phyloP scores from a whole-genome alignment of 176 grass and related monocot species.

The Carex parvula region DNA sequence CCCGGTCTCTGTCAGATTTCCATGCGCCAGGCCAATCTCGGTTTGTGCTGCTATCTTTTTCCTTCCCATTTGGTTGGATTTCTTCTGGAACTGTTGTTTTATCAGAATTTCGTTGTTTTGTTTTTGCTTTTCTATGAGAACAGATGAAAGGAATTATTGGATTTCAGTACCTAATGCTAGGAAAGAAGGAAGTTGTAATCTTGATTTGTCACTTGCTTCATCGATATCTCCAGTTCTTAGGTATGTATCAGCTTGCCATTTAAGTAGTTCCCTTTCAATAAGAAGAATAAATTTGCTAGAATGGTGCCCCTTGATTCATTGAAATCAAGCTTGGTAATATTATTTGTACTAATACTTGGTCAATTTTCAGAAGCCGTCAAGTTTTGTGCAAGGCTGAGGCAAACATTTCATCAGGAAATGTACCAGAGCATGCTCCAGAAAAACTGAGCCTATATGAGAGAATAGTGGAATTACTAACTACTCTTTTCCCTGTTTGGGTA shows the following conservation, averaged over 20 bases:
- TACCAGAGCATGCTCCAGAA: slow-evolving; percentile 41
- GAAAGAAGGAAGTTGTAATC: slow-evolving; percentile 23
- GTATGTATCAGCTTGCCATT: slow-evolving; percentile 18
- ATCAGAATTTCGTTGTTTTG: slow-evolving; percentile 28
- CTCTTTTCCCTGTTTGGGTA: slow-evolving; percentile 98
- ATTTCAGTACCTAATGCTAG: slow-evolving; percentile 5
- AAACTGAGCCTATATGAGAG: slow-evolving; percentile 67
- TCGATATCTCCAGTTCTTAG: slow-evolving; percentile 33
- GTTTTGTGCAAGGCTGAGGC: slow-evolving; percentile 75
- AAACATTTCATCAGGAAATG: slow-evolving; percentile 61
- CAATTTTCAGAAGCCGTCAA: slow-evolving; percentile 57
- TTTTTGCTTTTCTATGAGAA: slow-evolving; percentile 10
- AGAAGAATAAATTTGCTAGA: not conserved
- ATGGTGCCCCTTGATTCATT: slow-evolving; percentile 18
- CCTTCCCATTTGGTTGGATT: not conserved
- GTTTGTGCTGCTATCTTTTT: not conserved
- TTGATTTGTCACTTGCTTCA: slow-evolving; percentile 24
- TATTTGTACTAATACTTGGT: slow-evolving; percentile 18
- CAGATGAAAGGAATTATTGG: slow-evolving; percentile 18
- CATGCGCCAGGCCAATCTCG: slow-evolving; percentile 2
- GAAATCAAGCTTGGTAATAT: slow-evolving; percentile 5
- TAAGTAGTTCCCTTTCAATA: not conserved
- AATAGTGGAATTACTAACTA: slow-evolving; percentile 86
- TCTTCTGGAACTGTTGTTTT: slow-evolving; percentile 22
- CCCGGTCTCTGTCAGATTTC: not conserved